phyloP scores from a whole-genome alignment of 176 grass and related monocot species.

The Avena sativa region DNA sequence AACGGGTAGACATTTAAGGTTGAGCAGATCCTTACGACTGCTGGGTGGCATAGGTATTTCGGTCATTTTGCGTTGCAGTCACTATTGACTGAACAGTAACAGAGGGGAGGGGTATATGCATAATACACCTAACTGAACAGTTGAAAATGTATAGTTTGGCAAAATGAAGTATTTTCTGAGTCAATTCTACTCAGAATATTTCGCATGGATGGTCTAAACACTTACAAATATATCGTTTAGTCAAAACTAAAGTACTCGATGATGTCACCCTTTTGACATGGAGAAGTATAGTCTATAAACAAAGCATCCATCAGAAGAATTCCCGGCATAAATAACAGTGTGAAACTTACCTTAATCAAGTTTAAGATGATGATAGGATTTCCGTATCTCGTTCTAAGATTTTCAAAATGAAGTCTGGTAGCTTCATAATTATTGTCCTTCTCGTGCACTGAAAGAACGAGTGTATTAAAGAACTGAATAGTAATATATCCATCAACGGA shows the following conservation, averaged over 20 bases:
- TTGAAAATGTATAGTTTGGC: not conserved
- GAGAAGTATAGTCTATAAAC: conserved; percentile 2
- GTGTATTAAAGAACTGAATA: conserved; percentile 21
- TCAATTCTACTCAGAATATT: not conserved
- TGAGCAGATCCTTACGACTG: not conserved
- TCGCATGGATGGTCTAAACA: conserved; percentile 3
- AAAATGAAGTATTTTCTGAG: not conserved
- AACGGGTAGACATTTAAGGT: not conserved
- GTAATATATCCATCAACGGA: not conserved
- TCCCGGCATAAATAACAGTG: conserved; percentile 12
- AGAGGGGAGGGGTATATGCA: not conserved
- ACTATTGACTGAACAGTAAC: conserved; percentile 4
- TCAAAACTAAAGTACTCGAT: conserved; percentile 28
- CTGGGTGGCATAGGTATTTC: too few species aligned
- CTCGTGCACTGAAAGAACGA: conserved; percentile 53
- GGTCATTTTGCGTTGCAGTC: not conserved
- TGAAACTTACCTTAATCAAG: conserved; percentile 80
- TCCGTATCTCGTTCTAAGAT: conserved; percentile 89
- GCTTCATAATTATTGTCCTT: conserved; percentile 87
- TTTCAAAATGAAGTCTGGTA: conserved; percentile 91
- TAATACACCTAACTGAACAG: conserved; percentile 7
- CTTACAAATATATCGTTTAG: conserved; percentile 8
- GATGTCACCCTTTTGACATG: not conserved
- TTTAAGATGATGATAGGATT: conserved; percentile 97
- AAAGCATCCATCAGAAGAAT: conserved; percentile 30